A percentile compares a stretch with the other conserved stretches of the same genome.
phyloP scores from a whole-genome alignment of 257 asterid species.

The Solanum pinnatisectum region DNA sequence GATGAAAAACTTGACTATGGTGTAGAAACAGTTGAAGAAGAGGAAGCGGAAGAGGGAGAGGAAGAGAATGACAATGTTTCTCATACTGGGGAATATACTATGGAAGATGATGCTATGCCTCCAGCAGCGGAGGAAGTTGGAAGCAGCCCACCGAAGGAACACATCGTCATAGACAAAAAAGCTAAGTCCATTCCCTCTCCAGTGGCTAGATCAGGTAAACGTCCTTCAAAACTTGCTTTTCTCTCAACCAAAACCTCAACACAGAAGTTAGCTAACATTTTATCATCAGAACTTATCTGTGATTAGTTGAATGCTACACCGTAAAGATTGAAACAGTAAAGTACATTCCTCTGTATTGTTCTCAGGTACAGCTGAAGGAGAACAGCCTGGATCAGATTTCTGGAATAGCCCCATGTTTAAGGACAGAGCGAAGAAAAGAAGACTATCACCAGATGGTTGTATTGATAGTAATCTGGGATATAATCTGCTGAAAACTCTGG shows the following conservation, averaged over 20 bases:
- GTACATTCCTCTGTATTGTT: background rate
- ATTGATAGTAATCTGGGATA: constrained; percentile 9
- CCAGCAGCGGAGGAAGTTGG: constrained; percentile 15
- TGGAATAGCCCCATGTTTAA: constrained; percentile 22
- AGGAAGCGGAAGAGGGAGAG: constrained; percentile 19
- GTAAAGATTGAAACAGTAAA: background rate
- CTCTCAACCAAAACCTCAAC: background rate
- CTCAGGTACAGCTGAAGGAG: constrained; percentile 25
- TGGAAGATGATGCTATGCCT: background rate
- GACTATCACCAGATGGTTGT: constrained; percentile 21
- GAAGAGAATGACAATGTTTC: constrained; percentile 18
- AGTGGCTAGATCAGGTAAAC: constrained; percentile 61
- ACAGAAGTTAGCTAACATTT: background rate
- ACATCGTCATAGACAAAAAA: constrained; percentile 11
- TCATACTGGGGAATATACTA: background rate
- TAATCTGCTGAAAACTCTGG: constrained; percentile 32
- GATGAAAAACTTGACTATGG: constrained; percentile 22
- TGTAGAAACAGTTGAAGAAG: constrained; percentile 3
- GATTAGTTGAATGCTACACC: background rate
- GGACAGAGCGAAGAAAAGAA: constrained; percentile 35
- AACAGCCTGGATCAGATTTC: constrained; percentile 16
- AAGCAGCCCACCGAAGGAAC: constrained; percentile 12
- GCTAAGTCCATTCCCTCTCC: constrained; percentile 35
- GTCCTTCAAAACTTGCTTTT: background rate
- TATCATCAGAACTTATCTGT: background rate